Evolutionary conservation across 768 basidiomycete genomes (phyloP), one percentile per base, ranked within the genome.

Genomic region (Boletellus ananiceps): DNA sequence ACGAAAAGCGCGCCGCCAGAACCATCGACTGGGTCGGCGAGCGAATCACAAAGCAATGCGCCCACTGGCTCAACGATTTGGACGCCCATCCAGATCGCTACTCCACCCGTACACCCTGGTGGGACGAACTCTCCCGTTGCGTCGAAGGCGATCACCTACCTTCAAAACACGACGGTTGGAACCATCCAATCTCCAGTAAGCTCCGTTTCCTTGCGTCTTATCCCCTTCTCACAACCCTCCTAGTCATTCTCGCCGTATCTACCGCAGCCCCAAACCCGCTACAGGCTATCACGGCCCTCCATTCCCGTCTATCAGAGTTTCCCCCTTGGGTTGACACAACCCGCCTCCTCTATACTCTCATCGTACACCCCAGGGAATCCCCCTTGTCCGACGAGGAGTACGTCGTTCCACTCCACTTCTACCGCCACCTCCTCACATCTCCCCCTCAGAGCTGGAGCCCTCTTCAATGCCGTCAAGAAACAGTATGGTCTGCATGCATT

Each of bases 11-110:
- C 29, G 86, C 90, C 0, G 78, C 79, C 19, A 79, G 90, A 40
- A 84, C 80, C n/a, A 76, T 92, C 57, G 90, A 93, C 69, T 93
- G 90, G 90, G 84, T 93, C 55, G 78, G 85, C 33, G 79, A 80
- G 11, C 81, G 90, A 41, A 82, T 92, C 46, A 68, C 73, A 36
- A 75, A 73, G 52, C 75, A 81, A 49, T 83, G 82, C 50, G 67
- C 75, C 8, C 78, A 74, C 61, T 93, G 90, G 90, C 75, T 88
- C 27, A 80, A 82, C 36, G 81, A 86, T 58, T 61, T 83, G 38
- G 81, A 86, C 50, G 72, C 67, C 27, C 50, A 68, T 3, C 70
- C 69, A 11, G 73, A 75, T 39, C 69, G 65, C 33, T 69, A 77
- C 36, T 41, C 58, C 1, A 47, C 70, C 38, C 71, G 78, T 43